A percentile compares a stretch with the other conserved stretches of the same genome.
Evolutionary conservation across 345 rosid genomes (phyloP).

Genomic region (Garcia nutans): DNA sequence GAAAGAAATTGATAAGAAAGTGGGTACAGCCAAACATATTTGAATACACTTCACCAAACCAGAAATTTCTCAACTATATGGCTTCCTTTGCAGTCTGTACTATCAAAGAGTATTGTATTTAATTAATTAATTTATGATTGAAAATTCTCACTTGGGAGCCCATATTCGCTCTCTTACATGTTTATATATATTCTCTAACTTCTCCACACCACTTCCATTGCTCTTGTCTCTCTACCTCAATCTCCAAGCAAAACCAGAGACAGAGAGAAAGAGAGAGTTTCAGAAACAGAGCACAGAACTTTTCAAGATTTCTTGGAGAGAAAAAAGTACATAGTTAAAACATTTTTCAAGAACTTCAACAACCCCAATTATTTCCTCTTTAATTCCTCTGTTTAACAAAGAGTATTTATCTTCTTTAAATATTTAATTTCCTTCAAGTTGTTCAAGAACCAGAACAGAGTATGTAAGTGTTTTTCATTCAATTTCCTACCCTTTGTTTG

Average conservation of each 20-base stretch:
- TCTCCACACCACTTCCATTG: neutral
- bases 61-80: neutral
- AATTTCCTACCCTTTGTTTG: neutral
- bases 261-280: too few relatives aligned
- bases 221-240: neutral
- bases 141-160: conserved; percentile 3
- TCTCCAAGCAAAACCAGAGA: too few relatives aligned
- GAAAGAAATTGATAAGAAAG: neutral
- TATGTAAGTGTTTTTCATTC: neutral
- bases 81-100: too few relatives aligned
- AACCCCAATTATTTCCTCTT: neutral
- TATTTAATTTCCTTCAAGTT: neutral
- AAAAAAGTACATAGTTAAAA: neutral
- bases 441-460: neutral
- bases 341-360: neutral
- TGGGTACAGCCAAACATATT: neutral
- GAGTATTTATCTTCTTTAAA: neutral
- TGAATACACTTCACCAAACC: neutral
- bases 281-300: neutral
- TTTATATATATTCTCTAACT: neutral
- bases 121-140: neutral
- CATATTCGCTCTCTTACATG: neutral
- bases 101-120: neutral
- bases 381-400: neutral
- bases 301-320: neutral